Percentiles rank a stretch among this genome's conserved stretches.
These are phyloP conservation scores for Leptodontidium sp. DNA, from an alignment of 2,329 filamentous ascomycete species.

Conservation along the genomic window DNA sequence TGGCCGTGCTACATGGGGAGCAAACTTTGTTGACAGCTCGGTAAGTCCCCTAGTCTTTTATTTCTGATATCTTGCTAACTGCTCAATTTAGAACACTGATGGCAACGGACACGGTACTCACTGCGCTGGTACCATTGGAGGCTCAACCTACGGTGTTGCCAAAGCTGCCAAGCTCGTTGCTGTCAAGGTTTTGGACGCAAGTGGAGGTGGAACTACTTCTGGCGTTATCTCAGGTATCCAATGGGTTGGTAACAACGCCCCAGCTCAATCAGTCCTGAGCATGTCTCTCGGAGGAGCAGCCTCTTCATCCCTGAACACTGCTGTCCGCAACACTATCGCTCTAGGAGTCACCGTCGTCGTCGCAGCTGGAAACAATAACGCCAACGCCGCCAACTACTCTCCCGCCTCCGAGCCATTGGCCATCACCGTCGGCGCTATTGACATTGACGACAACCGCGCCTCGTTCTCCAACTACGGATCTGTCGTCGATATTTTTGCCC, in stretches of 20 bases:
- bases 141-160: slow-evolving; percentile 51
- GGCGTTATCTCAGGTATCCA: slow-evolving; percentile 50
- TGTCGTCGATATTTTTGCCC: slow-evolving; percentile 60
- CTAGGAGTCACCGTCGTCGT: slow-evolving; percentile 61
- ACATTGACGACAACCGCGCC: slow-evolving; percentile 50
- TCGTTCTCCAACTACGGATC: slow-evolving; percentile 60
- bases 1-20: slow-evolving; percentile 47
- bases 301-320: slow-evolving; percentile 58
- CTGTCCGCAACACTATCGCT: slow-evolving; percentile 55
- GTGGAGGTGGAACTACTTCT: slow-evolving; percentile 47
- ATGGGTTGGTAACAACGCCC: slow-evolving; percentile 46
- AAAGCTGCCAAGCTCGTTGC: slow-evolving; percentile 50
- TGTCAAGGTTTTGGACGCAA: slow-evolving; percentile 50
- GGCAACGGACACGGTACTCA: slow-evolving; percentile 54
- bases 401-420: slow-evolving; percentile 58
- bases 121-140: slow-evolving; percentile 51
- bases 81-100: slow-evolving; percentile 48
- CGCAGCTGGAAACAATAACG: slow-evolving; percentile 61
- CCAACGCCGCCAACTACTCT: slow-evolving; percentile 53
- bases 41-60: slow-evolving; percentile 33
- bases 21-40: slow-evolving; percentile 46
- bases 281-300: slow-evolving; percentile 61
- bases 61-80: slow-evolving; percentile 17
- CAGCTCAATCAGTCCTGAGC: slow-evolving; percentile 57
- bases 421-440: slow-evolving; percentile 62